These are phyloP conservation scores for Ploettnerulaceae sp. DNA, from an alignment of 2,329 filamentous ascomycete species.

Conservation along the genomic window DNA sequence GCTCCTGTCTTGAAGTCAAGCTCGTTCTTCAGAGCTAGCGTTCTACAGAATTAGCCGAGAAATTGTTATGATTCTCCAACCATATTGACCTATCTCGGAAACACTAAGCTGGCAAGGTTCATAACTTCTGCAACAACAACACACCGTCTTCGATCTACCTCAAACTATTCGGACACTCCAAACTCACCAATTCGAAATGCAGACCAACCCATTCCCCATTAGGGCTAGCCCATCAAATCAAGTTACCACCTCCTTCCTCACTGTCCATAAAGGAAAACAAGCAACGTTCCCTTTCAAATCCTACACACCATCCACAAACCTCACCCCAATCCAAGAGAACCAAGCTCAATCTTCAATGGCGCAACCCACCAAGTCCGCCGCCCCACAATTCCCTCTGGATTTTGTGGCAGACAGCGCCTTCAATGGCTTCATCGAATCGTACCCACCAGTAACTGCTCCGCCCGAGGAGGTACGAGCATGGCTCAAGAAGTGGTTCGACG, in stretches of 20 bases:
- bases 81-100: too few relatives aligned
- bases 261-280: not conserved
- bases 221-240: too few relatives aligned
- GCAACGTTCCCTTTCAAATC: not conserved
- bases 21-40: too few relatives aligned
- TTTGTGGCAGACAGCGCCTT: not conserved
- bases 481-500: not conserved
- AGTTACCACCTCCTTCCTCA: not conserved
- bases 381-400: not conserved
- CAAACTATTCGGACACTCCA: too few relatives aligned
- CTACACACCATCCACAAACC: not conserved
- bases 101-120: too few relatives aligned
- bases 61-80: too few relatives aligned
- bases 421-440: not conserved
- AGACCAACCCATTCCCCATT: too few relatives aligned
- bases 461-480: not conserved
- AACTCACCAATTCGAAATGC: too few relatives aligned
- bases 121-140: too few relatives aligned
- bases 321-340: not conserved
- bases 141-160: too few relatives aligned
- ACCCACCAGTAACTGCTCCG: not conserved
- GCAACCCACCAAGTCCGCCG: not conserved
- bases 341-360: not conserved
- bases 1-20: too few relatives aligned
- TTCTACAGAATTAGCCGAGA: too few relatives aligned